Percentiles rank a stretch among this genome's conserved stretches.
phyloP scores from a whole-genome alignment of 1,139 yeast genomes.

The Magnusiomyces clavatus region DNA sequence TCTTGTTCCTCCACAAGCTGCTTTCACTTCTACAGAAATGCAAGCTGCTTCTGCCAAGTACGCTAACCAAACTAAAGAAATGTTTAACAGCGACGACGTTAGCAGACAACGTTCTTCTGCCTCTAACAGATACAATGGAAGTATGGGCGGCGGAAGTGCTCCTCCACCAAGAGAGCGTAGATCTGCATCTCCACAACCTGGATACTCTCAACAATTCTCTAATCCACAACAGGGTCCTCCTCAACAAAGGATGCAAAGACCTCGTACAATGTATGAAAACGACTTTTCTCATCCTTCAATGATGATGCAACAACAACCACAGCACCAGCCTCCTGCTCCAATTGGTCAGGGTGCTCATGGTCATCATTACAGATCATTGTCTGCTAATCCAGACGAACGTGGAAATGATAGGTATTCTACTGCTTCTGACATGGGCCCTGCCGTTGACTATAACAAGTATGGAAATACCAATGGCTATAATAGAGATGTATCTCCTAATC shows the following conservation, averaged over 20 bases:
- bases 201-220: not conserved
- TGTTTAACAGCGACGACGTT: constrained; percentile 18
- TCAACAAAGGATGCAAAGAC: constrained; percentile 2
- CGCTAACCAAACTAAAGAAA: constrained; percentile 25
- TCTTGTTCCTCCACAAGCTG: constrained; percentile 27
- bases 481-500: not conserved
- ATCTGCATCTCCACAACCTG: constrained; percentile 5
- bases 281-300: not conserved
- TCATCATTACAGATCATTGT: constrained; percentile 21
- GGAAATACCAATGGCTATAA: not conserved
- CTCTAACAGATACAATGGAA: not conserved
- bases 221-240: not conserved
- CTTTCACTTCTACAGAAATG: constrained; percentile 32
- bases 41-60: constrained; percentile 25
- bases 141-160: not conserved
- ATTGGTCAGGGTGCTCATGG: constrained; percentile 3
- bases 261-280: constrained; percentile 5
- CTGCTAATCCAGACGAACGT: constrained; percentile 20
- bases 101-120: not conserved
- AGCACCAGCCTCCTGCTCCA: too few species aligned
- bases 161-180: constrained; percentile 1
- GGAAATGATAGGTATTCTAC: constrained; percentile 1
- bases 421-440: not conserved
- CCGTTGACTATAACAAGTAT: too few species aligned
- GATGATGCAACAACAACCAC: too few species aligned